phyloP scores from a whole-genome alignment of 2,329 filamentous ascomycete species.

The Ceratocystis alfenasii region DNA sequence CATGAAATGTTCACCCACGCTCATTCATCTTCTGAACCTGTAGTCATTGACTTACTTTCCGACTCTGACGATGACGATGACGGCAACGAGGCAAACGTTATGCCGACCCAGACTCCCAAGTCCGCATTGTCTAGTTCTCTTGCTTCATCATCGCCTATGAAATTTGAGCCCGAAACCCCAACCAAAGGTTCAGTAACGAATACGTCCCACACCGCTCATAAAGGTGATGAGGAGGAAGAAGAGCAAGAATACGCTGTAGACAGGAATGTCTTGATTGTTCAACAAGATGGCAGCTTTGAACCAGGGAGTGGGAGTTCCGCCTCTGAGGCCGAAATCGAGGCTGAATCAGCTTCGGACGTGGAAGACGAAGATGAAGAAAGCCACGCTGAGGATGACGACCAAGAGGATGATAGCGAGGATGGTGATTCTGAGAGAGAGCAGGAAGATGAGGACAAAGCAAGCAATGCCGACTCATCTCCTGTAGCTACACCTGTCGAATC shows the following conservation, averaged over 20 bases:
- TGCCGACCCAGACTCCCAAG: not conserved
- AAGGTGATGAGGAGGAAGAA: slow-evolving; percentile 13
- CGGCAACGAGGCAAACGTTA: slow-evolving; percentile 9
- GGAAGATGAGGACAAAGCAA: not conserved
- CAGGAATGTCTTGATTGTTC: slow-evolving; percentile 16
- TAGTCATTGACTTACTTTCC: slow-evolving; percentile 38
- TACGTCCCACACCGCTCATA: not conserved
- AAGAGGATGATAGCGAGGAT: not conserved
- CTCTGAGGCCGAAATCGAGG: not conserved
- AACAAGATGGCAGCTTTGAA: slow-evolving; percentile 5
- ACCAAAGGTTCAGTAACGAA: not conserved
- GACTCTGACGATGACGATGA: slow-evolving; percentile 36
- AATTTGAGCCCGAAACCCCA: not conserved
- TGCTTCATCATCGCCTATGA: slow-evolving; percentile 3
- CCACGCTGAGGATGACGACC: not conserved
- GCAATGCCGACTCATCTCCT: not conserved
- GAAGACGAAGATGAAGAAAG: not conserved
- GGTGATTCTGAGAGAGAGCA: not conserved
- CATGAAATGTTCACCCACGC: not conserved
- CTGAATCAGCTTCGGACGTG: not conserved
- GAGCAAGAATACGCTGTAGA: slow-evolving; percentile 11
- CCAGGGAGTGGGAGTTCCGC: not conserved
- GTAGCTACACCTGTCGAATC: not conserved
- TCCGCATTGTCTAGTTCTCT: not conserved
- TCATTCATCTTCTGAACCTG: slow-evolving; percentile 28